A percentile compares a stretch with the other conserved stretches of the same genome.
Evolutionary conservation across 2,329 filamentous ascomycete genomes (phyloP).

Genomic region (Lecanicillium sp.): DNA sequence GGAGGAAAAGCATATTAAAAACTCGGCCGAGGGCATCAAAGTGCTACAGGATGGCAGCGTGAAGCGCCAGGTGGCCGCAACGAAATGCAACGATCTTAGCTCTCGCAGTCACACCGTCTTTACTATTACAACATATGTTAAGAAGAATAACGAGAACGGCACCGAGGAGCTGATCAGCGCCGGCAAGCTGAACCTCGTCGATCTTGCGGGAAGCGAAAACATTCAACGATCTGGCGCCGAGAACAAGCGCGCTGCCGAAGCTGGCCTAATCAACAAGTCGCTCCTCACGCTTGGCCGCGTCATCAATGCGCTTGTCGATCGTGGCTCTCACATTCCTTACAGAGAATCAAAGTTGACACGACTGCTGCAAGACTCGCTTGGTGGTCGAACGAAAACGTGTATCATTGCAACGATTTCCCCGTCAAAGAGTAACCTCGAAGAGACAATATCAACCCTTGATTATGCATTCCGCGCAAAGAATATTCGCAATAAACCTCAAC

Average conservation of each 20-base stretch:
- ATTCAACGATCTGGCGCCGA: conserved; percentile 95
- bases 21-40: conserved; percentile 76
- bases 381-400: conserved; percentile 93
- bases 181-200: conserved; percentile 92
- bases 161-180: conserved; percentile 84
- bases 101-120: conserved; percentile 97
- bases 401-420: conserved; percentile 97
- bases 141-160: conserved; percentile 69
- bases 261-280: conserved; percentile 96
- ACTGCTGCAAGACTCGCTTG: conserved; percentile 90
- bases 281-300: conserved; percentile 89
- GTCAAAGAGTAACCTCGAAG: conserved; percentile 89
- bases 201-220: conserved; percentile 94
- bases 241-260: conserved; percentile 94
- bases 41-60: conserved; percentile 82
- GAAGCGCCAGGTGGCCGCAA: conserved; percentile 95
- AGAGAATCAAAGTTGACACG: conserved; percentile 94
- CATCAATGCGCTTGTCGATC: conserved; percentile 94
- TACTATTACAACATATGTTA: conserved; percentile 87
- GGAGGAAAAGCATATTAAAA: conserved; percentile 92
- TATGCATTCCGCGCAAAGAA: conserved; percentile 98
- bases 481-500: conserved; percentile 93
- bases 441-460: conserved; percentile 95
- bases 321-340: conserved; percentile 78
- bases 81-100: conserved; percentile 98